Percentiles rank a stretch among this genome's conserved stretches.
phyloP scores from a whole-genome alignment of 2,329 filamentous ascomycete species.

The Aspergillus nomiae region DNA sequence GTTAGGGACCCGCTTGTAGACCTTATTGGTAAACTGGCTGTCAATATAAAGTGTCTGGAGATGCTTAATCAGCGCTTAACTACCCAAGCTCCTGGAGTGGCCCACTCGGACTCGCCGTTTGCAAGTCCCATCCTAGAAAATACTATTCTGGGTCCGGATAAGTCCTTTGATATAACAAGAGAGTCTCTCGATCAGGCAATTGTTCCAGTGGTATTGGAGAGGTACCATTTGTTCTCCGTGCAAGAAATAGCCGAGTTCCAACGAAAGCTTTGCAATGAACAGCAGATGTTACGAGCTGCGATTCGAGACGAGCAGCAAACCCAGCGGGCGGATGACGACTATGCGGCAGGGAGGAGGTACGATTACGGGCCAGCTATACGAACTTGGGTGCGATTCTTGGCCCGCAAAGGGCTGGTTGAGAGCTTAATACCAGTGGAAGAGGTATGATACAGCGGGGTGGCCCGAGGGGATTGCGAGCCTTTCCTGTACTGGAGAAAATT shows the following conservation, averaged over 20 bases:
- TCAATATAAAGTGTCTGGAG: constrained; percentile 50
- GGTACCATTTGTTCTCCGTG: constrained; percentile 26
- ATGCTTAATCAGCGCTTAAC: constrained; percentile 36
- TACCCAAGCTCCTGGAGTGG: constrained; percentile 3
- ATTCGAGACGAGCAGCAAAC: constrained; percentile 45
- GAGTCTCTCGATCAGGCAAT: constrained; percentile 35
- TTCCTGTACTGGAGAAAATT: neutral
- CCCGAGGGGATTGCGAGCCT: no score
- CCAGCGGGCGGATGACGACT: constrained; percentile 41
- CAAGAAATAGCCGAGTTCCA: constrained; percentile 35
- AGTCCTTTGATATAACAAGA: constrained; percentile 37
- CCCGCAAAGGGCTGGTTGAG: constrained; percentile 63
- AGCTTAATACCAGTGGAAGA: constrained; percentile 22
- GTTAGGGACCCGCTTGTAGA: constrained; percentile 64
- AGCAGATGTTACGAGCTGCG: constrained; percentile 35
- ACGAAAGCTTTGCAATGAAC: constrained; percentile 31
- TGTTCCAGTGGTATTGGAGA: constrained; percentile 25
- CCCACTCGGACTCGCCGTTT: constrained; percentile 2
- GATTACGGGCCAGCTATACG: constrained; percentile 73
- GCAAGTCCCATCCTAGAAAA: constrained; percentile 17
- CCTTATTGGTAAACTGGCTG: constrained; percentile 46
- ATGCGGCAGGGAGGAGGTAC: constrained; percentile 47
- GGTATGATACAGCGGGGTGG: neutral
- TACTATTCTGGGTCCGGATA: constrained; percentile 37
- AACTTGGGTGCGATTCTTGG: constrained; percentile 68